Evolutionary conservation across 2,329 filamentous ascomycete genomes (phyloP).

Genomic region (Fusarium pseudocircinatum): DNA sequence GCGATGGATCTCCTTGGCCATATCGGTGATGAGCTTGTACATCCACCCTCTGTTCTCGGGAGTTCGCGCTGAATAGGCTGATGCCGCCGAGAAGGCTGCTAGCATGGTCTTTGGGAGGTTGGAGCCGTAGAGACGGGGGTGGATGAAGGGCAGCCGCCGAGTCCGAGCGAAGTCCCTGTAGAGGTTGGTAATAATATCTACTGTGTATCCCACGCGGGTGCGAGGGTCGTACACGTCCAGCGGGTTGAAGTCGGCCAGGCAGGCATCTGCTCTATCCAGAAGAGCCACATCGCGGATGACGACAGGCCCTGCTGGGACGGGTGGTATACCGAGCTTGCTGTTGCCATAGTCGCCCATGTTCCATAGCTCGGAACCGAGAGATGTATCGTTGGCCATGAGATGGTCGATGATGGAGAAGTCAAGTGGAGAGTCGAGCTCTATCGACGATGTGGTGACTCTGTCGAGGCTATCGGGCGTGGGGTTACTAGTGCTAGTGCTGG

Average conservation of each 20-base stretch:
- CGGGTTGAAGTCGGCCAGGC: constrained; percentile 43
- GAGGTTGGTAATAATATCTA: constrained; percentile 47
- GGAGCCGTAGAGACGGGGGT: constrained; percentile 54
- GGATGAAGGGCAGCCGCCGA: constrained; percentile 54
- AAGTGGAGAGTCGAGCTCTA: constrained; percentile 43
- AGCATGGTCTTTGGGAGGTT: constrained; percentile 53
- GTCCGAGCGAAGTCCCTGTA: constrained; percentile 49
- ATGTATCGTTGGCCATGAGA: constrained; percentile 42
- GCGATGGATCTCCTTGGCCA: constrained; percentile 49
- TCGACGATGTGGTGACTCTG: constrained; percentile 26
- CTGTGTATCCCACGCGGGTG: constrained; percentile 49
- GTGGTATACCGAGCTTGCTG: constrained; percentile 47
- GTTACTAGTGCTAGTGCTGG: constrained; percentile 12
- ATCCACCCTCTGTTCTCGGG: constrained; percentile 52
- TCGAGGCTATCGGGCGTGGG: constrained; percentile 45
- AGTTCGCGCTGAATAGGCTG: constrained; percentile 52
- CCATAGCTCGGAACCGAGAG: constrained; percentile 41
- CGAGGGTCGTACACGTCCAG: constrained; percentile 50
- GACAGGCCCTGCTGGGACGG: constrained; percentile 28
- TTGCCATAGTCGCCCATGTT: constrained; percentile 39
- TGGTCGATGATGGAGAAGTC: constrained; percentile 51
- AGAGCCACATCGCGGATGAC: constrained; percentile 47
- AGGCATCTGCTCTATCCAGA: constrained; percentile 34
- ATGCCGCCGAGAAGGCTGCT: constrained; percentile 52
- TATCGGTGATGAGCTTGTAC: constrained; percentile 52